Evolutionary conservation across 2,329 filamentous ascomycete species (phyloP), one percentile per base, ranked within the genome.

Genomic region (Dryadomyces quercivorus): DNA sequence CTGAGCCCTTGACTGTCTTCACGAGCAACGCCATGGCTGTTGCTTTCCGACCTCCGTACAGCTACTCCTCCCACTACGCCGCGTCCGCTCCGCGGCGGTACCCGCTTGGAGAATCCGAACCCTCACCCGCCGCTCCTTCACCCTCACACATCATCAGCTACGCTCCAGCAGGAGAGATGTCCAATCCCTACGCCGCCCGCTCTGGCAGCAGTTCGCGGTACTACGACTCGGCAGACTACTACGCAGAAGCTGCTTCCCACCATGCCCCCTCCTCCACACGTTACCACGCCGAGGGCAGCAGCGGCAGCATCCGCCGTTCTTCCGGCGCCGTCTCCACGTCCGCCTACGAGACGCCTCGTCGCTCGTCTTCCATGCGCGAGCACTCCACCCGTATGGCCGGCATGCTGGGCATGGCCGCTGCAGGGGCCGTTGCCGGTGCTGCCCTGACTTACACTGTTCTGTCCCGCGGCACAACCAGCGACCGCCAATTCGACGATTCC

Each of bases 361-460:
- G 8, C 18, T 52, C 36, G 20, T 9, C 47, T 3, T 63, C 65
- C 57, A 61, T 67, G 42, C 67, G 66, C 31, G 63, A 73, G 57
- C 69, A 65, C 52, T 67, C 68, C 31, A 66, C 60, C 55, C 70
- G 78, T 5, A 69, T 79, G 43, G 75, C 80, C 44, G 75, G 93
- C 48, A 53, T 86, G 9, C 72, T 94, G 8, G 75, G 93, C 8
- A 73, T 94, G 12, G 63, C 62, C 9, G 62, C 62, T 13, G 56
- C 56, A 2, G 88, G 88, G 46, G 87, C 86, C 36, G 88, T 87
- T 16, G 87, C 87, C 18, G 86, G 86, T 43, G 86, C 84, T 40
- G 86, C 85, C n/a, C 58, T 79, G 21, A 74, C 87, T 10, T 95
- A 93, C 68, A 82, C 81, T 21, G 83, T 89, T 72, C 75, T 82